Conservation (phyloP, 441 rosid genomes). For the Syzygium syzygioides region DNA sequence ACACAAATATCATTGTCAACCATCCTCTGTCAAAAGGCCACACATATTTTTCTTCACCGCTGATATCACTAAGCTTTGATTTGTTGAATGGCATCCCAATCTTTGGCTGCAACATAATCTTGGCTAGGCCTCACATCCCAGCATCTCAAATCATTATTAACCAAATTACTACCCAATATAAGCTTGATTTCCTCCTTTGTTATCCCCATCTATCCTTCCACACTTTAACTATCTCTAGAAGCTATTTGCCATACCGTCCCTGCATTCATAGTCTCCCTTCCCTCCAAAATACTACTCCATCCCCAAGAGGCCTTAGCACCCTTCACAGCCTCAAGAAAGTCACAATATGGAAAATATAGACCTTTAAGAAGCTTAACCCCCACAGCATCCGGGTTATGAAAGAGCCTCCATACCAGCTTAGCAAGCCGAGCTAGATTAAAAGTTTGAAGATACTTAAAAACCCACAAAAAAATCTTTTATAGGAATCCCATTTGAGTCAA, state of each 20-base stretch:
- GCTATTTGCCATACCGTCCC: background rate
- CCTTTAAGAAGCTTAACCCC: background rate
- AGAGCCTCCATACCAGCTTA: background rate
- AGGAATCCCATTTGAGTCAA: background rate
- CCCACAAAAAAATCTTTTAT: background rate
- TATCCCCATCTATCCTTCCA: background rate
- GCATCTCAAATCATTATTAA: background rate
- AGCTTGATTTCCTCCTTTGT: background rate
- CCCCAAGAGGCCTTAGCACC: background rate
- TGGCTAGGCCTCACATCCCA: background rate
- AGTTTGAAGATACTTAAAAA: background rate
- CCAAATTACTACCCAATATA: background rate
- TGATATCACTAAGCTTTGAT: too few species aligned
- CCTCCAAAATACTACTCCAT: background rate
- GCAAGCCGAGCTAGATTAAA: background rate
- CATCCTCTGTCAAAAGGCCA: background rate
- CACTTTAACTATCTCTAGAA: background rate
- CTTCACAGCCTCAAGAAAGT: background rate
- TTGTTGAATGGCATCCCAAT: background rate
- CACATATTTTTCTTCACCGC: background rate
- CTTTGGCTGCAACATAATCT: background rate
- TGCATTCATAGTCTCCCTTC: background rate
- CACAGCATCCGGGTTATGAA: background rate
- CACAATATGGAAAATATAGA: background rate
- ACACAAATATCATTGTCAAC: background rate